Percentiles rank a stretch among this genome's conserved stretches.
Conservation (phyloP, 495 filamentous ascomycete species). For the Aspergillus kassunensis region DNA sequence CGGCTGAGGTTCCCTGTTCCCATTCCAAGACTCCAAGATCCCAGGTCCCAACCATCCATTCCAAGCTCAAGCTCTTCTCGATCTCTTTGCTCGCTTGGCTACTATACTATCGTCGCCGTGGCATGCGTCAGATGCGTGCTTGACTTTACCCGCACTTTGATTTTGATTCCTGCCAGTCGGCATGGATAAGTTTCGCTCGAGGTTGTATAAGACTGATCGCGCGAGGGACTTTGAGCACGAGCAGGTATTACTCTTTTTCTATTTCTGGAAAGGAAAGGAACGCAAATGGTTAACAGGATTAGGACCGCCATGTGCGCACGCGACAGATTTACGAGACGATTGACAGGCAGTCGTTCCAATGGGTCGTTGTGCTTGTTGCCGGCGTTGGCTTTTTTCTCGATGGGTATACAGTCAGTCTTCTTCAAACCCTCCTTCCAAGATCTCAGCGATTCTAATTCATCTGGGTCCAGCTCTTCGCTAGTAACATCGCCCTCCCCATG, state of each 20-base stretch:
- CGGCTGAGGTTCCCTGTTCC: too few relatives aligned
- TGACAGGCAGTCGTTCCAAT: conserved; percentile 44
- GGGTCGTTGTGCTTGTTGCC: conserved; percentile 54
- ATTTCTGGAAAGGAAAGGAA: not conserved
- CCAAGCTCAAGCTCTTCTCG: not conserved
- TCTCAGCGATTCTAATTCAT: too few relatives aligned
- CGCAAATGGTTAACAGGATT: too few relatives aligned
- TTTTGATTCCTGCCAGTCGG: too few relatives aligned
- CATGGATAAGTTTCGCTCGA: conserved; percentile 38
- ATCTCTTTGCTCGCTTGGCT: not conserved
- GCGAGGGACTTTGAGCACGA: conserved; percentile 49
- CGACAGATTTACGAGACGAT: conserved; percentile 48
- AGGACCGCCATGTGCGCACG: conserved; percentile 48
- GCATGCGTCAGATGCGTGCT: conserved; percentile 5
- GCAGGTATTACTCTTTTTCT: conserved; percentile 30
- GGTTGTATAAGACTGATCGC: conserved; percentile 47
- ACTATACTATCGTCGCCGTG: not conserved
- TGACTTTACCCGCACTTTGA: too few relatives aligned
- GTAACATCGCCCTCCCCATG: conserved; percentile 60
- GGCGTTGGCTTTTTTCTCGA: conserved; percentile 67
- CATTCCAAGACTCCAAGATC: too few relatives aligned
- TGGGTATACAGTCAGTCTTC: conserved; percentile 56
- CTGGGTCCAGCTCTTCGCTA: conserved; percentile 52
- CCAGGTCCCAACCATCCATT: not conserved
- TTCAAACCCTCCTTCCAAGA: not conserved